phyloP scores from a whole-genome alignment of 2,329 filamentous ascomycete species.

The Thermomyces lanuginosus region DNA sequence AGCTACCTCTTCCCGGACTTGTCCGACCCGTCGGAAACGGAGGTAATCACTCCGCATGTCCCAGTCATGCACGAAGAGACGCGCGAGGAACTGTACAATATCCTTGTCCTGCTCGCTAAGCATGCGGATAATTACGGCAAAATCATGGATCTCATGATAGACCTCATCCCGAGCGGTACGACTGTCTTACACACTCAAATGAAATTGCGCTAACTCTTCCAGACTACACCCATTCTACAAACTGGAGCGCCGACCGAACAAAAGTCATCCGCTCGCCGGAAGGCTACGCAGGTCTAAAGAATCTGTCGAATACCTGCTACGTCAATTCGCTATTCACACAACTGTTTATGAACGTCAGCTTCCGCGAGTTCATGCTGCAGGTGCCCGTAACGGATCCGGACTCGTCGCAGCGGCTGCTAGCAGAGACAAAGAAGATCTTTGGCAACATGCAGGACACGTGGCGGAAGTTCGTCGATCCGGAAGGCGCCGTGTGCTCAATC shows the following conservation, averaged over 20 bases:
- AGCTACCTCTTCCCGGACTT: conserved; percentile 49
- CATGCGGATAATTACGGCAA: conserved; percentile 32
- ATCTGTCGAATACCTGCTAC: conserved; percentile 93
- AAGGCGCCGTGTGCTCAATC: conserved; percentile 55
- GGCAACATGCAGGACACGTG: conserved; percentile 71
- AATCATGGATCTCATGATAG: conserved; percentile 37
- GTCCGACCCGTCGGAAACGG: conserved; percentile 16
- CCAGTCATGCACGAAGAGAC: conserved; percentile 40
- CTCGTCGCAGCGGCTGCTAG: conserved; percentile 50
- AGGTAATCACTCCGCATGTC: conserved; percentile 18
- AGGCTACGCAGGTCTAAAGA: conserved; percentile 77
- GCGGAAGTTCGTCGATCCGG: conserved; percentile 56
- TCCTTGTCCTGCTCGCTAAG: conserved; percentile 42
- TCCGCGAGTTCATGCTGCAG: conserved; percentile 67
- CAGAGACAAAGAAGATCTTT: conserved; percentile 67
- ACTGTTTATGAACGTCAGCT: conserved; percentile 85
- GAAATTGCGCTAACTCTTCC: conserved; percentile 12
- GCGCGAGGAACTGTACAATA: conserved; percentile 43
- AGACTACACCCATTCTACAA: conserved; percentile 46
- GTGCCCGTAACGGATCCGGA: conserved; percentile 40
- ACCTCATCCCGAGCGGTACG: conserved; percentile 36
- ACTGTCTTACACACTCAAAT: conserved; percentile 2
- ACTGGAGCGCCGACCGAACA: conserved; percentile 45
- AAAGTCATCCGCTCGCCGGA: conserved; percentile 57
- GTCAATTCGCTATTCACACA: conserved; percentile 89